Conservation (phyloP, 371 early-diverging fungal genomes). For the Mucor irregularis region DNA sequence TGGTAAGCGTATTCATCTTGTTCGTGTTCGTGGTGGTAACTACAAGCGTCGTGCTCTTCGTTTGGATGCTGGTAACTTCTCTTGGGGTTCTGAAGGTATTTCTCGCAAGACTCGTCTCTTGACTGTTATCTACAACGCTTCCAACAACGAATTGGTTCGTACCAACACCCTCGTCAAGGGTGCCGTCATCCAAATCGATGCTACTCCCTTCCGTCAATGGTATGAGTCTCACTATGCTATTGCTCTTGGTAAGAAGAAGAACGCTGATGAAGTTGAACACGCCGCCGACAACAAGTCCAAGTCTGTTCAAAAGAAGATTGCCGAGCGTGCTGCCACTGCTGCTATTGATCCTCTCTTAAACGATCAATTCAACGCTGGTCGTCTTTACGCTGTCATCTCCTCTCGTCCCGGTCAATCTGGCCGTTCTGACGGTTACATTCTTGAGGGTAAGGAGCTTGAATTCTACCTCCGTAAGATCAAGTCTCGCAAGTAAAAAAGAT, state of each 20-base stretch:
- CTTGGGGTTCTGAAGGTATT: conserved; percentile 95
- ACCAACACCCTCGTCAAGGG: conserved; percentile 99
- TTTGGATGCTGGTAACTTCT: conserved; percentile 97
- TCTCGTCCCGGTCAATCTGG: conserved; percentile 99
- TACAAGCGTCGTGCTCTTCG: conserved; percentile 98
- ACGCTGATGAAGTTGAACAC: conserved; percentile 71
- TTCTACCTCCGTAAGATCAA: conserved; percentile 96
- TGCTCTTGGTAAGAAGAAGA: conserved; percentile 89
- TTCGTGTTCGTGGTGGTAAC: too few relatives aligned
- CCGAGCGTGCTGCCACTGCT: conserved; percentile 77
- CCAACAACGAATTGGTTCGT: conserved; percentile 99
- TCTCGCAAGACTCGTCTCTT: conserved; percentile 96
- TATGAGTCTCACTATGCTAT: conserved; percentile 95
- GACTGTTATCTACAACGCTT: conserved; percentile 98
- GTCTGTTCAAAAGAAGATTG: conserved; percentile 88
- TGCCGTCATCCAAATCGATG: conserved; percentile 98
- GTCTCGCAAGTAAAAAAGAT: too few relatives aligned
- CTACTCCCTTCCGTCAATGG: conserved; percentile 99
- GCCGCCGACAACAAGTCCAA: conserved; percentile 84
- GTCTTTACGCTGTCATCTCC: conserved; percentile 92
- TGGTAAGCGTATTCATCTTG: too few relatives aligned
- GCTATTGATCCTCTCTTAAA: conserved; percentile 88
- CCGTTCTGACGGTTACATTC: conserved; percentile 97
- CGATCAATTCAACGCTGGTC: conserved; percentile 96
- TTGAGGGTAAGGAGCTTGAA: conserved; percentile 98